Percentiles rank a stretch among this genome's conserved stretches.
These are phyloP conservation scores for Chlorella sorokiniana DNA, from an alignment of 139 green algal genomes.

Conservation along the genomic window DNA sequence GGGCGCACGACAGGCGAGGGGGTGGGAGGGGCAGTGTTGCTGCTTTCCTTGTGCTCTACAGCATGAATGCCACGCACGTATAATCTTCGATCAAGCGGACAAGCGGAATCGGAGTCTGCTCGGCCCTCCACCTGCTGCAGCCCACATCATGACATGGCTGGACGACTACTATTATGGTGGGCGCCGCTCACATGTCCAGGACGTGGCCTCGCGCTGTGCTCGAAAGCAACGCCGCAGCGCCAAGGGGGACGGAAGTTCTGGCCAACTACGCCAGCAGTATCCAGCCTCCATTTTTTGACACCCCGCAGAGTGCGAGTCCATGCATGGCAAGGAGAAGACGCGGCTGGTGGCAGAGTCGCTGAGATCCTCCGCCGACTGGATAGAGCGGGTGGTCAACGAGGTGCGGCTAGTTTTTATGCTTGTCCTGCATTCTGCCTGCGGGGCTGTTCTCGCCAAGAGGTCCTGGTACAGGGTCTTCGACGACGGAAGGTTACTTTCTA, in stretches of 20 bases:
- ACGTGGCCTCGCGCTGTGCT: background rate
- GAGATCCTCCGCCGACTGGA: constrained; percentile 52
- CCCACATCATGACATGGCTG: constrained; percentile 64
- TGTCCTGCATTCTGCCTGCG: too few species aligned
- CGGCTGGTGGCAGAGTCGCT: constrained; percentile 58
- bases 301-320: constrained; percentile 34
- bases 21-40: background rate
- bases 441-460: too few species aligned
- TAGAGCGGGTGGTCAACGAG: constrained; percentile 48
- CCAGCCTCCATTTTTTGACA: background rate
- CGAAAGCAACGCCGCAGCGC: background rate
- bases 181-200: background rate
- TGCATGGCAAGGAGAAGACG: constrained; percentile 54
- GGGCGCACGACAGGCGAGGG: constrained; percentile 52
- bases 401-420: constrained; percentile 1
- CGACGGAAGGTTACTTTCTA: too few species aligned
- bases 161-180: background rate
- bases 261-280: background rate
- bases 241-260: too few species aligned
- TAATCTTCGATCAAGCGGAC: background rate
- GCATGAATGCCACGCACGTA: background rate
- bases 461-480: too few species aligned
- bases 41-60: background rate
- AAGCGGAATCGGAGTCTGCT: background rate
- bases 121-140: background rate